These are phyloP conservation scores for Paramecium biaurelia DNA, from an alignment of 73 alveolate genomes.

Conservation along the genomic window DNA sequence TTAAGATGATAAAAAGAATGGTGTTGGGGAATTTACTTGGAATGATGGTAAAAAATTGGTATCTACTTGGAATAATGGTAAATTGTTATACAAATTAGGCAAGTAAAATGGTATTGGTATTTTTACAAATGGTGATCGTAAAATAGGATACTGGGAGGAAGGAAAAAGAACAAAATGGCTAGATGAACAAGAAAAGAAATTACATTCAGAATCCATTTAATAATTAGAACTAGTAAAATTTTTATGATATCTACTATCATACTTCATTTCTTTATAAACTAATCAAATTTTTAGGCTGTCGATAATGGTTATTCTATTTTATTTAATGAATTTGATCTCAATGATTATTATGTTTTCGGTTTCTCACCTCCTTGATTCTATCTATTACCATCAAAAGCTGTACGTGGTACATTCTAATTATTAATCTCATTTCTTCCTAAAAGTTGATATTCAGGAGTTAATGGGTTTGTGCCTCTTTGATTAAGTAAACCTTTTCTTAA, in stretches of 20 bases:
- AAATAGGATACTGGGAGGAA: not conserved
- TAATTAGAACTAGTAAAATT: not conserved
- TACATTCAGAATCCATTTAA: not conserved
- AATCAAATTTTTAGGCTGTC: constrained; percentile 41
- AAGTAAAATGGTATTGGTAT: constrained; percentile 48
- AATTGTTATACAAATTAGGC: not conserved
- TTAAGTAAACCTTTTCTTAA: constrained; percentile 77
- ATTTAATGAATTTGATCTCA: not conserved
- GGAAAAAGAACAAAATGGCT: constrained; percentile 12
- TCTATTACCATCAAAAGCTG: not conserved
- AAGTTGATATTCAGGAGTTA: constrained; percentile 74
- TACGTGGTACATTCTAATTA: not conserved
- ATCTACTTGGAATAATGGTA: constrained; percentile 9
- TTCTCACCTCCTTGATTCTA: not conserved
- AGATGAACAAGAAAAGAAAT: not conserved
- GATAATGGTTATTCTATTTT: constrained; percentile 18
- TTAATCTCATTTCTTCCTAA: constrained; percentile 73
- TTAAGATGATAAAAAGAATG: constrained; percentile 43
- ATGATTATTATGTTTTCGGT: constrained; percentile 34
- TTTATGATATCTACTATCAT: constrained; percentile 4
- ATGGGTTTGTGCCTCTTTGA: constrained; percentile 77
- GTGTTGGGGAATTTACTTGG: constrained; percentile 28
- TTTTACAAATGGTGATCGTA: not conserved
- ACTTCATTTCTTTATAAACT: constrained; percentile 42
- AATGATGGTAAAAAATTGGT: not conserved